These are phyloP conservation scores for Phytophthora pinifolia DNA, from an alignment of 352 stramenopile species.

Conservation along the genomic window DNA sequence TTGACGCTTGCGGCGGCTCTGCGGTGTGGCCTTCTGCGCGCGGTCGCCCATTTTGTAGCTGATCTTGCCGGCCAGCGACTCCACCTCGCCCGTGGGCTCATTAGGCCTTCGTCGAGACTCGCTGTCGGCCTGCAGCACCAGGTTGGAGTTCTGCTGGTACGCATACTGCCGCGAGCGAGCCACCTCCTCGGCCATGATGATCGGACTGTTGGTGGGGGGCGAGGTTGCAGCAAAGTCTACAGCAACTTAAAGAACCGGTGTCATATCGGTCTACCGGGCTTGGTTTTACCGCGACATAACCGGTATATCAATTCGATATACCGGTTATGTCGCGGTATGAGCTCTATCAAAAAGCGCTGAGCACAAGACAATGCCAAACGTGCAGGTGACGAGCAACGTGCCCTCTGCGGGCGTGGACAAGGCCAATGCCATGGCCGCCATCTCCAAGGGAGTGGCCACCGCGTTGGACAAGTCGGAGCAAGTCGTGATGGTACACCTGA, in stretches of 20 bases:
- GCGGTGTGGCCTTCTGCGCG: constrained; percentile 61
- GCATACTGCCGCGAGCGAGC: constrained; percentile 91
- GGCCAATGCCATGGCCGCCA: constrained; percentile 29
- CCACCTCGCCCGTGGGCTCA: constrained; percentile 87
- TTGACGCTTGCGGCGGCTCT: constrained; percentile 39
- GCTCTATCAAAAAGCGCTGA: no score
- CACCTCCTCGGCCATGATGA: constrained; percentile 86
- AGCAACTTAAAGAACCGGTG: no score
- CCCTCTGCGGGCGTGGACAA: constrained; percentile 29
- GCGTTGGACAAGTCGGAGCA: constrained; percentile 56
- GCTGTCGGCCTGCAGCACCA: constrained; percentile 92
- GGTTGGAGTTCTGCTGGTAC: constrained; percentile 93
- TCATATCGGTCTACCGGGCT: no score
- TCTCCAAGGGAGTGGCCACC: constrained; percentile 43
- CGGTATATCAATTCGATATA: no score
- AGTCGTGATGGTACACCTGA: constrained; percentile 58
- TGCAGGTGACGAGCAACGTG: constrained; percentile 58
- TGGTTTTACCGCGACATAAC: no score
- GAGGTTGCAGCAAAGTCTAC: no score
- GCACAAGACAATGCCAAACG: constrained; percentile 53
- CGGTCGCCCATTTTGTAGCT: constrained; percentile 85
- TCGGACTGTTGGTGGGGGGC: no score
- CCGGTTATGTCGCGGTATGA: no score
- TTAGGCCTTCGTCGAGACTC: constrained; percentile 76
- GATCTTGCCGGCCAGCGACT: constrained; percentile 79